Evolutionary conservation across 2,329 filamentous ascomycete species (phyloP), one percentile per base, ranked within the genome.

Genomic region (Meredithiella fracta): DNA sequence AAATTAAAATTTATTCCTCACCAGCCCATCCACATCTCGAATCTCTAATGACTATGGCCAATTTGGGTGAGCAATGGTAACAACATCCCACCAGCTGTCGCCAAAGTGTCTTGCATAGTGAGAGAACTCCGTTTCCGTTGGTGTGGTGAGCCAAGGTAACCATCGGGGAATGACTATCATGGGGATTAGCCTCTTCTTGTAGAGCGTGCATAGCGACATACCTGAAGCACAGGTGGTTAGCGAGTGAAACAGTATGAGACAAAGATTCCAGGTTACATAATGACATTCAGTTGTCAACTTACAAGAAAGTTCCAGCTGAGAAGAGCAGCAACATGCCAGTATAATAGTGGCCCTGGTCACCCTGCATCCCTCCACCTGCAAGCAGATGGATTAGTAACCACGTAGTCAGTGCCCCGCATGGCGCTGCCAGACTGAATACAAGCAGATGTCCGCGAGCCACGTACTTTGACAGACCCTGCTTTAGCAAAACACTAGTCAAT

Each of bases 171-270:
- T 77, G 72, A n/a, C 79, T 72, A 60, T 81, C 74, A 29, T 75
- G 70, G 1, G 69, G 66, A 7, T 69, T 67, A 53, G 73, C 71
- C 22, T 82, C 79, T 64, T 95, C 90, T 65, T 94, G 86, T 88
- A 97, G 95, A 0, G 90, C 89, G 65, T 98, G 92, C 90, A 97
- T 96, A 1, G 92, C 92, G 47, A 98, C 92, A 65, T 97, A 95
- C 63, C 88, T 94, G 60, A 20, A 37, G 20, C 11, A 34, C 15
- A n/a, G 34, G 23, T 37, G 31, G 44, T 49, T 51, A 20, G 22
- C 47, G 8, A 47, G 37, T 20, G 1, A 49, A 15, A 23, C n/a
- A 44, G 26, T 49, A n/a, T 14, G 26, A 50, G 31, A 22, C 17
- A 14, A 11, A 40, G 42, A n/a, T n/a, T n/a, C n/a, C n/a, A n/a